Percentiles rank a stretch among this genome's conserved stretches.
Evolutionary conservation across 805 yeast species (phyloP).

Genomic region (Kuraishia hungarica): DNA sequence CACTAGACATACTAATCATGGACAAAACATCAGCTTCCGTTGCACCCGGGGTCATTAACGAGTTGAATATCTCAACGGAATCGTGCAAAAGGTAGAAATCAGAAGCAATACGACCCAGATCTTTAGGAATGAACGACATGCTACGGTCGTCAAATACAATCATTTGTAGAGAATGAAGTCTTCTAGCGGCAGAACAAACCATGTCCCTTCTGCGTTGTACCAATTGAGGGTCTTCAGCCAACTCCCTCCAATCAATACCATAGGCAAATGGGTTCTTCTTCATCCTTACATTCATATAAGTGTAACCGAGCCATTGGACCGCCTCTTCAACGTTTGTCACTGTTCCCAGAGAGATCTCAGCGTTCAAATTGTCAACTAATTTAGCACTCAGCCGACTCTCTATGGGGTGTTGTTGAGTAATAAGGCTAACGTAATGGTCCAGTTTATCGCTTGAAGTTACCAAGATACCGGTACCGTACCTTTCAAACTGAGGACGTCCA

Average conservation of each 20-base stretch:
- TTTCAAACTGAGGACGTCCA: constrained; percentile 95
- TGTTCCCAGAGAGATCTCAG: constrained; percentile 92
- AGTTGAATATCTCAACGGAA: constrained; percentile 83
- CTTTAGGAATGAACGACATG: constrained; percentile 73
- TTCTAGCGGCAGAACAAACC: constrained; percentile 72
- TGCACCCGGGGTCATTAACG: constrained; percentile 73
- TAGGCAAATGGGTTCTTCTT: constrained; percentile 87
- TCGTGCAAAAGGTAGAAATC: constrained; percentile 84
- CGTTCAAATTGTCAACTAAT: constrained; percentile 87
- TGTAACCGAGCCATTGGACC: constrained; percentile 95
- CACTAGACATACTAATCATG: constrained; percentile 86
- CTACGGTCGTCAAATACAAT: constrained; percentile 83
- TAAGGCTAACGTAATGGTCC: constrained; percentile 80
- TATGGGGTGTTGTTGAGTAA: constrained; percentile 93
- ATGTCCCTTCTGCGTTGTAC: constrained; percentile 66
- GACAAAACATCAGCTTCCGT: constrained; percentile 89
- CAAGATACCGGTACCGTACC: constrained; percentile 85
- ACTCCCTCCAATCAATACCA: constrained; percentile 82
- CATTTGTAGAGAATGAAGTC: constrained; percentile 86
- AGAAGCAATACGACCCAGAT: constrained; percentile 88
- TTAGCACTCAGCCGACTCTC: constrained; percentile 76
- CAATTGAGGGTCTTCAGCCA: constrained; percentile 75
- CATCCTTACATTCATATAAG: constrained; percentile 92
- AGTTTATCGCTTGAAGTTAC: constrained; percentile 76
- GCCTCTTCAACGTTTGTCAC: constrained; percentile 94